These are phyloP conservation scores for Pistacia integerrima DNA, from an alignment of 345 rosid genomes.

Conservation along the genomic window DNA sequence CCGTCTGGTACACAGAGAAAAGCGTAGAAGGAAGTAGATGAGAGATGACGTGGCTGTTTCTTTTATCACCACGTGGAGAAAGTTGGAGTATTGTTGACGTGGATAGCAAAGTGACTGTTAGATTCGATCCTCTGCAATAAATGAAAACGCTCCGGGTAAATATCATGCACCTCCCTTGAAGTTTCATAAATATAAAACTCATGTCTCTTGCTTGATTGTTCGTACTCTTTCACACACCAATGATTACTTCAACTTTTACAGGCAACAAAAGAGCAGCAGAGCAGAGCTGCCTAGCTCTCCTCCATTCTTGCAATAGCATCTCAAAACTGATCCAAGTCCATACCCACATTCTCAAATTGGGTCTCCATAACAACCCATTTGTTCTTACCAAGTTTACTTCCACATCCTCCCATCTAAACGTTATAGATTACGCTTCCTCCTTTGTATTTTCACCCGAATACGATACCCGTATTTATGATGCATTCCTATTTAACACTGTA, in stretches of 20 bases:
- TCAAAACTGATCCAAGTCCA: slow-evolving; percentile 43
- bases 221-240: too few species aligned
- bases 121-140: neutral
- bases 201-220: too few species aligned
- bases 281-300: slow-evolving; percentile 43
- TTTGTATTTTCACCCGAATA: slow-evolving; percentile 46
- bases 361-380: slow-evolving; percentile 45
- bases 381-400: slow-evolving; percentile 57
- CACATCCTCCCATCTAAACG: slow-evolving; percentile 44
- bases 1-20: neutral
- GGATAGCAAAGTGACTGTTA: neutral
- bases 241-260: neutral
- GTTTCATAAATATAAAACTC: too few species aligned
- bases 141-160: too few species aligned
- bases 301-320: slow-evolving; percentile 37
- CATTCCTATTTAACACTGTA: slow-evolving; percentile 52
- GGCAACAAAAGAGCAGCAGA: slow-evolving; percentile 39
- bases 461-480: slow-evolving; percentile 39
- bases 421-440: slow-evolving; percentile 40
- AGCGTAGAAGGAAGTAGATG: neutral
- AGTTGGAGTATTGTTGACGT: neutral
- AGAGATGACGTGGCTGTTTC: neutral
- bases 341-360: slow-evolving; percentile 42
- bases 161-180: too few species aligned
- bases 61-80: neutral